Evolutionary conservation across 768 basidiomycete genomes (phyloP).

Genomic region (Saitozyma podzolica): DNA sequence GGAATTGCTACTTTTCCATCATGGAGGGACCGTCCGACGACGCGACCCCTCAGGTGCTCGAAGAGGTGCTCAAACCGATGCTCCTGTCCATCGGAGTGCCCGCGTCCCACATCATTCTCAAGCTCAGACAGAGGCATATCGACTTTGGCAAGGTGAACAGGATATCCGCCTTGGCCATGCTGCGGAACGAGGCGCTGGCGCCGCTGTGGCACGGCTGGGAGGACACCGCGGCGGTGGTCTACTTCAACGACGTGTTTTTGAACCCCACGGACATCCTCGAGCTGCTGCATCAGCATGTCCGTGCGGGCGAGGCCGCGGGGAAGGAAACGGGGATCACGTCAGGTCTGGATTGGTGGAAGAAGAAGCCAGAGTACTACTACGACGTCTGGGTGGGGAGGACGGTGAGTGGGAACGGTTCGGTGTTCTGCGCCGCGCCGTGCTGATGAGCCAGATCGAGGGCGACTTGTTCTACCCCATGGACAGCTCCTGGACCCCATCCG

Average conservation of each 20-base stretch:
- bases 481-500: conserved; percentile 44
- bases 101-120: conserved; percentile 21
- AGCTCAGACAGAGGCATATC: conserved; percentile 36
- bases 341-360: conserved; percentile 49
- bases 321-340: conserved; percentile 43
- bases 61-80: conserved; percentile 30
- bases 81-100: conserved; percentile 37
- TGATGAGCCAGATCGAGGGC: conserved; percentile 17
- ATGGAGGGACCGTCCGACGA: conserved; percentile 50
- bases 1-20: conserved; percentile 37
- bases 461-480: conserved; percentile 52
- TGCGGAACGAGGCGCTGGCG: conserved; percentile 44
- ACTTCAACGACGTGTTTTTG: conserved; percentile 50
- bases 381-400: conserved; percentile 52
- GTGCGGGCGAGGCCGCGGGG: conserved; percentile 15
- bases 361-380: conserved; percentile 47
- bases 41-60: conserved; percentile 36
- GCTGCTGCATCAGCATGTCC: conserved; percentile 46
- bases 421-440: not conserved
- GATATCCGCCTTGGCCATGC: conserved; percentile 43
- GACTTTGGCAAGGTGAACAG: conserved; percentile 43
- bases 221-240: conserved; percentile 34
- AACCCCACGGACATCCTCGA: conserved; percentile 44
- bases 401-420: conserved; percentile 24
- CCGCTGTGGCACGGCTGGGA: conserved; percentile 33